phyloP scores from a whole-genome alignment of 257 asterid genomes.

The Plantago ovata region DNA sequence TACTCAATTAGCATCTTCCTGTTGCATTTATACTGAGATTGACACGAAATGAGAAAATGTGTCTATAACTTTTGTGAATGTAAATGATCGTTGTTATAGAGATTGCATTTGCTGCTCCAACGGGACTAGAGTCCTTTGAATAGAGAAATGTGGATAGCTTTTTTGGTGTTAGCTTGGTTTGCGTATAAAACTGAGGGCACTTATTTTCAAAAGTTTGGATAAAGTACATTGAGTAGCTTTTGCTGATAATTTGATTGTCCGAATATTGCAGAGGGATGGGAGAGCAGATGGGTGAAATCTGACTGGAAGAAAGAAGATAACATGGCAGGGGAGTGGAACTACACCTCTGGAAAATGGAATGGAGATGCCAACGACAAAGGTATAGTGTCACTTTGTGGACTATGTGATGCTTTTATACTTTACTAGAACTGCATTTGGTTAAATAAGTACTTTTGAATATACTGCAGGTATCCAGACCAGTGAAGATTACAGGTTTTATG shows the following conservation, averaged over 20 bases:
- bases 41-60: too few relatives aligned
- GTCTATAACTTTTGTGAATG: neutral
- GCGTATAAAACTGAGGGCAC: too few relatives aligned
- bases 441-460: neutral
- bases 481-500: constrained; percentile 85
- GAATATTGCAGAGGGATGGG: constrained; percentile 74
- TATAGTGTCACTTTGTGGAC: constrained; percentile 3
- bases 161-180: too few relatives aligned
- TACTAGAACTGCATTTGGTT: neutral
- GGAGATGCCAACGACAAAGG: constrained; percentile 81
- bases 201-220: neutral
- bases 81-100: too few relatives aligned
- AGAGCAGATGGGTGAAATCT: constrained; percentile 87
- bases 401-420: neutral
- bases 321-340: constrained; percentile 95
- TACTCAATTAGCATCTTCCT: too few relatives aligned
- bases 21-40: too few relatives aligned
- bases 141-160: neutral
- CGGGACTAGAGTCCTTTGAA: neutral
- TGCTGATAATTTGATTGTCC: constrained; percentile 20
- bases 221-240: neutral
- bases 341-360: constrained; percentile 94
- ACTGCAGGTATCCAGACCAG: constrained; percentile 85
- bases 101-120: too few relatives aligned
- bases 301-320: constrained; percentile 97